phyloP scores from a whole-genome alignment of 306 rosid species.

The Macrotyloma uniflorum region DNA sequence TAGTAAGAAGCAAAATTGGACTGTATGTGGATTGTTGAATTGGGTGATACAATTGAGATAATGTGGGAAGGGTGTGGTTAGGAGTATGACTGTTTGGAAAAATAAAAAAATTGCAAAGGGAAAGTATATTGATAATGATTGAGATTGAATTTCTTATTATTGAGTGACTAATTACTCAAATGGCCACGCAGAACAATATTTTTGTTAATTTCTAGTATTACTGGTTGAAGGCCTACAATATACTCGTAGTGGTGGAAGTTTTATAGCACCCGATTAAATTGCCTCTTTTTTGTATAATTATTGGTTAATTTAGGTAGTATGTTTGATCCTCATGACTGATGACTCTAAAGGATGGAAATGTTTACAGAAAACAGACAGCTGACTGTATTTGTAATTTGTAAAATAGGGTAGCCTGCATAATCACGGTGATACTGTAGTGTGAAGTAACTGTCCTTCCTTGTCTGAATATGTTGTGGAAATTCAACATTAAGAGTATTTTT shows the following conservation, averaged over 20 bases:
- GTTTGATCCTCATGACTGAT: not conserved
- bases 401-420: not conserved
- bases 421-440: not conserved
- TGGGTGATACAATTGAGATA: not conserved
- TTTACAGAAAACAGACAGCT: not conserved
- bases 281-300: not conserved
- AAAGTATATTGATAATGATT: not conserved
- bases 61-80: not conserved
- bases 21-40: not conserved
- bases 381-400: not conserved
- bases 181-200: not conserved
- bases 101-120: not conserved
- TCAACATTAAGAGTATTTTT: not conserved
- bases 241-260: not conserved
- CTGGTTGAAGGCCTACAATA: not conserved
- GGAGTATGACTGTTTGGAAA: not conserved
- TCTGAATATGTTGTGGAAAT: slow-evolving; percentile 1
- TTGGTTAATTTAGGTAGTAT: not conserved
- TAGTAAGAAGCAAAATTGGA: not conserved
- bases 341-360: not conserved
- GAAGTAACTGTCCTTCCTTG: not conserved
- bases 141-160: not conserved
- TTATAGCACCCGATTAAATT: not conserved
- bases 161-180: not conserved
- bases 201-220: not conserved